Conservation (phyloP, 768 basidiomycete species). For the Mycena epipterygia region DNA sequence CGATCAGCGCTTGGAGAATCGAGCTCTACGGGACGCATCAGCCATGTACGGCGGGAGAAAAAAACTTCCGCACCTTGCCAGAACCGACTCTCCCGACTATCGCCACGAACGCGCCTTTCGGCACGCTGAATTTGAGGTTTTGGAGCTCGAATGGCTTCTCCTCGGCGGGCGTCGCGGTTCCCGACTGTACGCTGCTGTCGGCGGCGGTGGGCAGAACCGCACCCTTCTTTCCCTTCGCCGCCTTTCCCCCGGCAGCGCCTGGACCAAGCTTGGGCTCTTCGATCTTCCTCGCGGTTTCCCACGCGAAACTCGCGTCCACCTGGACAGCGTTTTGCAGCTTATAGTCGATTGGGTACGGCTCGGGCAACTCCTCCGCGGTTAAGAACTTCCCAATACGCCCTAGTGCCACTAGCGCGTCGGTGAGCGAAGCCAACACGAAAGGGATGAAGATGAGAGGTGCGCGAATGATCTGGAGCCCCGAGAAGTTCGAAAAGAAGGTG, state of each 20-base stretch:
- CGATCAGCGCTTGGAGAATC: conserved; percentile 67
- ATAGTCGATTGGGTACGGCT: conserved; percentile 60
- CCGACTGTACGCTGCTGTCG: conserved; percentile 29
- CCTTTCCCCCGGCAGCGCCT: conserved; percentile 26
- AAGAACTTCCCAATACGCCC: conserved; percentile 63
- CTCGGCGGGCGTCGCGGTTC: conserved; percentile 32
- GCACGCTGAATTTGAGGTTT: conserved; percentile 60
- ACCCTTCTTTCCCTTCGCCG: conserved; percentile 40
- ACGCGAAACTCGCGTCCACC: conserved; percentile 65
- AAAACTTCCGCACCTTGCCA: conserved; percentile 67
- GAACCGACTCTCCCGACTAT: conserved; percentile 84
- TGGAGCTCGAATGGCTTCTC: conserved; percentile 67
- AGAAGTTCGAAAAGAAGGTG: too few species aligned
- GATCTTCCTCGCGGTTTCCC: conserved; percentile 56
- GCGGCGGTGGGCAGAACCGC: conserved; percentile 41
- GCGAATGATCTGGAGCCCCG: conserved; percentile 64
- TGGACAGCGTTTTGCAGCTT: conserved; percentile 55
- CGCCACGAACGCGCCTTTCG: conserved; percentile 72
- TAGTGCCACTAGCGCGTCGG: conserved; percentile 66
- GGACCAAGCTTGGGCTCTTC: conserved; percentile 25
- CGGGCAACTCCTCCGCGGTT: conserved; percentile 66
- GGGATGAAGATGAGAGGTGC: conserved; percentile 70
- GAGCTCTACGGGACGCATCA: conserved; percentile 58
- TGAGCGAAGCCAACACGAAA: conserved; percentile 60
- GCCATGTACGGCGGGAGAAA: neutral